Conservation (phyloP, 1,284 basidiomycete species). For the Rhodotorula sp. region DNA sequence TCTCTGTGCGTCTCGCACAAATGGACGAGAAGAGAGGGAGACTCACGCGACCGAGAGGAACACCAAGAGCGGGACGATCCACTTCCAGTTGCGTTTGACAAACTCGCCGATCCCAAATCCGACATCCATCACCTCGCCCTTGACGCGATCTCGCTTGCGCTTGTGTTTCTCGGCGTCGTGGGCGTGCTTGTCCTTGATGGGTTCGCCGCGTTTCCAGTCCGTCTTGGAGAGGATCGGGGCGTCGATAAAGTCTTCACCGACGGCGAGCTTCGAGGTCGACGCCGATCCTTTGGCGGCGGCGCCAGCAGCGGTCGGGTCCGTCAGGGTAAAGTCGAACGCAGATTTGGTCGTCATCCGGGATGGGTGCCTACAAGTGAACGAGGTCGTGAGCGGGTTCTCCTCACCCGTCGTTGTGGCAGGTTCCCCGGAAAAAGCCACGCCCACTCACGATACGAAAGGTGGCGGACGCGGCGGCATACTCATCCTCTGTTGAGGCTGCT, state of each 20-base stretch:
- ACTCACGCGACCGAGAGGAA: slow-evolving; percentile 22
- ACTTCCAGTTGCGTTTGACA: slow-evolving; percentile 17
- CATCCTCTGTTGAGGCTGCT: not conserved
- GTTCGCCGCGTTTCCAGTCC: slow-evolving; percentile 24
- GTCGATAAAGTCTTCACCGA: slow-evolving; percentile 3
- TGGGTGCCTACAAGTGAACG: not conserved
- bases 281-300: too few relatives aligned
- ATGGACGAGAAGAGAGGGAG: too few relatives aligned
- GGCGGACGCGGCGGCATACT: not conserved
- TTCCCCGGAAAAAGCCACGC: too few relatives aligned
- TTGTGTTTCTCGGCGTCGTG: slow-evolving; percentile 11
- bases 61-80: slow-evolving; percentile 13
- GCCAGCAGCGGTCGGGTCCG: not conserved
- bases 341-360: not conserved
- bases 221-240: slow-evolving; percentile 7
- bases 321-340: not conserved
- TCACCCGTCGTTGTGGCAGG: rapidly evolving
- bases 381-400: not conserved
- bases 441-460: slow-evolving; percentile 2
- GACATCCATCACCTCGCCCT: not conserved
- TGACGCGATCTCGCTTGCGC: slow-evolving; percentile 1
- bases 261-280: not conserved
- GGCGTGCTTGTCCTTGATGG: slow-evolving; percentile 17
- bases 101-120: not conserved
- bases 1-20: not conserved